A percentile compares a stretch with the other conserved stretches of the same genome.
These are phyloP conservation scores for Sporothrix pseudoabietina DNA, from an alignment of 2,329 filamentous ascomycete genomes.

Conservation along the genomic window DNA sequence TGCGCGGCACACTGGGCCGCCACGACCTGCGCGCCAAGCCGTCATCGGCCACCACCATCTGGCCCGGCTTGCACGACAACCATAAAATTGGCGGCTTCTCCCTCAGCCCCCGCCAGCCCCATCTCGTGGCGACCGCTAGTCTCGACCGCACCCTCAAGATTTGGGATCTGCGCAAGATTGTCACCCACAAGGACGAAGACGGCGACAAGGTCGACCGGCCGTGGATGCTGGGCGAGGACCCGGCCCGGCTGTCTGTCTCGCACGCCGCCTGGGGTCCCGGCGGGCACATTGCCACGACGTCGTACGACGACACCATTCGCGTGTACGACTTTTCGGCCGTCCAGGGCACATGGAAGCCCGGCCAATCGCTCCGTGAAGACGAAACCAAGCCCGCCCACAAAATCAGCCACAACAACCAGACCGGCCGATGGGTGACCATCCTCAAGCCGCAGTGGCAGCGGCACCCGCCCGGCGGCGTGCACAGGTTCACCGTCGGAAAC, in stretches of 20 bases:
- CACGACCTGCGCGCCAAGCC: conserved; percentile 71
- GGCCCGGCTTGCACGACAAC: conserved; percentile 67
- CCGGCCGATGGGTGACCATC: conserved; percentile 88
- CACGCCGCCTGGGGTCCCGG: conserved; percentile 87
- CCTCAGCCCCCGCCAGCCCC: conserved; percentile 74
- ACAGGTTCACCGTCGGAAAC: conserved; percentile 90
- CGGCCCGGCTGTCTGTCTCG: conserved; percentile 81
- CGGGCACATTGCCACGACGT: conserved; percentile 86
- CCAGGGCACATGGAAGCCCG: conserved; percentile 57
- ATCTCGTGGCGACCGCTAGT: conserved; percentile 85
- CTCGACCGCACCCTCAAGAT: conserved; percentile 86
- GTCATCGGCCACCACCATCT: conserved; percentile 61
- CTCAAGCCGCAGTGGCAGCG: conserved; percentile 85
- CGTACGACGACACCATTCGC: conserved; percentile 94
- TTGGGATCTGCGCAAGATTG: conserved; percentile 87
- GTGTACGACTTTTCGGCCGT: conserved; percentile 77
- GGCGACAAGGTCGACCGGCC: conserved; percentile 55
- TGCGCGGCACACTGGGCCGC: conserved; percentile 77
- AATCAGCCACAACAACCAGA: conserved; percentile 91
- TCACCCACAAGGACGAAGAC: conserved; percentile 56
- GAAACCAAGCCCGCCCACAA: conserved; percentile 69
- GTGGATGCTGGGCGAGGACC: conserved; percentile 75
- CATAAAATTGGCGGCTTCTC: conserved; percentile 97
- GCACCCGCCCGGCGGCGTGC: conserved; percentile 72
- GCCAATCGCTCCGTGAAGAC: conserved; percentile 57